Percentiles rank a stretch among this genome's conserved stretches.
Evolutionary conservation across 345 rosid genomes (phyloP).

Genomic region (Turnera subulata): DNA sequence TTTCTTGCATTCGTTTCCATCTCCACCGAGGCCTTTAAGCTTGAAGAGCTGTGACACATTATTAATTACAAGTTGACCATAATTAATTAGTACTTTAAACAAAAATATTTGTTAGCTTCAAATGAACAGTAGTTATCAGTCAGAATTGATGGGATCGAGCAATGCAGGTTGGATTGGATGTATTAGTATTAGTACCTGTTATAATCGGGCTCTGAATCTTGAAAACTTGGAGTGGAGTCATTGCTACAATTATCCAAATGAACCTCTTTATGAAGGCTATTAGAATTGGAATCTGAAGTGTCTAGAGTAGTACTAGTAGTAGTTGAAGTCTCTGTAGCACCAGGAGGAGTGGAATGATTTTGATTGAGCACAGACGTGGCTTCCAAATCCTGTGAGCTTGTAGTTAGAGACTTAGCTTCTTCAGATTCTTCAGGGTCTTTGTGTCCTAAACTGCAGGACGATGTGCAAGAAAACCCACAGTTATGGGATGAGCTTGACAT

Average conservation of each 20-base stretch:
- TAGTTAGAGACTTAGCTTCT: constrained; percentile 26
- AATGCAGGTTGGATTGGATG: constrained; percentile 1
- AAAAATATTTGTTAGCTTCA: too few species aligned
- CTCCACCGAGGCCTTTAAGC: constrained; percentile 17
- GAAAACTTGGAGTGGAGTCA: constrained; percentile 11
- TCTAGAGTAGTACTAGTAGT: constrained; percentile 12
- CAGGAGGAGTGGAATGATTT: constrained; percentile 7
- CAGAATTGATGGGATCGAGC: too few species aligned
- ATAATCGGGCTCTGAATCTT: constrained; percentile 20
- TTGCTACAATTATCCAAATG: constrained; percentile 8
- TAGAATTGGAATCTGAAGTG: constrained; percentile 8
- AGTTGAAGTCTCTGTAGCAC: constrained; percentile 17
- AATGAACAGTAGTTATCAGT: background rate
- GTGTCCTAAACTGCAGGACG: constrained; percentile 33
- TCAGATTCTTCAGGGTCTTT: constrained; percentile 32
- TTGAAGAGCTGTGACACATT: constrained; percentile 21
- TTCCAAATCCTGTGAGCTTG: constrained; percentile 7
- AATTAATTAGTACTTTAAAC: too few species aligned
- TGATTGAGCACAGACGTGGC: constrained; percentile 15
- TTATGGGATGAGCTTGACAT: constrained; percentile 28
- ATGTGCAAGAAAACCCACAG: constrained; percentile 33
- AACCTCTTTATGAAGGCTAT: constrained; percentile 6
- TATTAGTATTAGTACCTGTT: too few species aligned
- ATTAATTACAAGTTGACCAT: too few species aligned
- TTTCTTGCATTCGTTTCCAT: constrained; percentile 7